A percentile compares a stretch with the other conserved stretches of the same genome.
Conservation (phyloP, 2,329 filamentous ascomycete genomes). For the Calcarisporium arbuscula region DNA sequence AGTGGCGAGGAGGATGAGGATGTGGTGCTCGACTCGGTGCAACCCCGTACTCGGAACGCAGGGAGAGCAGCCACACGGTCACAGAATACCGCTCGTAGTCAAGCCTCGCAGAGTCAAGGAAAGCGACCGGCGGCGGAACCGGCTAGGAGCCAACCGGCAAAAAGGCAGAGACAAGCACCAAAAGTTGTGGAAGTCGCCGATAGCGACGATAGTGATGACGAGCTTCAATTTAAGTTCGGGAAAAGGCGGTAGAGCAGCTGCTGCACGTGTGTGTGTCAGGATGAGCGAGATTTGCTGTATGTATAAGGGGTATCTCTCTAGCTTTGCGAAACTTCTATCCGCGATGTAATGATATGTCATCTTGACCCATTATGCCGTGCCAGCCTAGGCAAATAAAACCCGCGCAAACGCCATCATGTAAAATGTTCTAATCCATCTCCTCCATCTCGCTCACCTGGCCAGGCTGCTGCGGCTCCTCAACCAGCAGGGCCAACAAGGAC, state of each 20-base stretch:
- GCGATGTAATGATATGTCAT: too few relatives aligned
- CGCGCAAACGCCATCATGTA: neutral
- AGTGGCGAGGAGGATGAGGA: conserved; percentile 26
- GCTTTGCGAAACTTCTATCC: conserved; percentile 1
- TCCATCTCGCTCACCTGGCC: conserved; percentile 43
- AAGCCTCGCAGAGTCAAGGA: conserved; percentile 20
- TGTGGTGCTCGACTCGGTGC: neutral
- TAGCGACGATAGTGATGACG: conserved; percentile 48
- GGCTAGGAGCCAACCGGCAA: conserved; percentile 18
- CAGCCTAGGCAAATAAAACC: too few relatives aligned
- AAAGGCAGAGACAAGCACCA: conserved; percentile 25
- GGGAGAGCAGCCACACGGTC: conserved; percentile 18
- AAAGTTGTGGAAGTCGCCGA: conserved; percentile 28
- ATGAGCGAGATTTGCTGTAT: too few relatives aligned
- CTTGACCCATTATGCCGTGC: too few relatives aligned
- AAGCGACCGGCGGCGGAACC: conserved; percentile 28
- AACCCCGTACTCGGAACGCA: neutral
- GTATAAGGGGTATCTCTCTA: conserved; percentile 9
- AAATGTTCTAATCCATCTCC: conserved; percentile 47
- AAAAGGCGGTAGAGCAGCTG: conserved; percentile 34
- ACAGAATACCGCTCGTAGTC: conserved; percentile 21
- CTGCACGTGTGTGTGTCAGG: neutral
- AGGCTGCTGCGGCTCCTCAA: conserved; percentile 47
- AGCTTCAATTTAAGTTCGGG: conserved; percentile 50
- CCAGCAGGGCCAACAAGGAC: conserved; percentile 57